These are phyloP conservation scores for Boletus sp. DNA, from an alignment of 1,284 basidiomycete genomes.

Conservation along the genomic window DNA sequence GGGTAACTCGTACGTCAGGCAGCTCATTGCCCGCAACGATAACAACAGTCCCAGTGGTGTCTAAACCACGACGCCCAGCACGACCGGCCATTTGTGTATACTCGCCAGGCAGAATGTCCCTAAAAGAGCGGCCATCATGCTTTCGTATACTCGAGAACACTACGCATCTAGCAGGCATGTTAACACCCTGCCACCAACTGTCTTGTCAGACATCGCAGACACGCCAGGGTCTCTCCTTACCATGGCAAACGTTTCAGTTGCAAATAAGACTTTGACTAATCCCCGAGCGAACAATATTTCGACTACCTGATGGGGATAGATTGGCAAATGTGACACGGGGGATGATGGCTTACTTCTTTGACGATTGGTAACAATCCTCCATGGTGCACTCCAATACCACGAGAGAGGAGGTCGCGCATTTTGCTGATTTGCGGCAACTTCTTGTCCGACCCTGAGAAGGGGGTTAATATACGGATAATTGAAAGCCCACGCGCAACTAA, in stretches of 20 bases:
- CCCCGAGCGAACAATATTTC: conserved; percentile 96
- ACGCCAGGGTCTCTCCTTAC: conserved; percentile 39
- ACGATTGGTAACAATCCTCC: conserved; percentile 95
- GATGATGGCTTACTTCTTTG: conserved; percentile 68
- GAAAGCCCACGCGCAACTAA: conserved; percentile 26
- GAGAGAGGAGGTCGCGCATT: conserved; percentile 86
- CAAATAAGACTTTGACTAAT: conserved; percentile 95
- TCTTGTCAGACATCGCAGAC: conserved; percentile 6
- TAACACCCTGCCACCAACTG: conserved; percentile 71
- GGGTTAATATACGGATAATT: conserved; percentile 8
- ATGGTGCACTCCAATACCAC: conserved; percentile 97
- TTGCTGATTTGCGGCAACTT: conserved; percentile 92
- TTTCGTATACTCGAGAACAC: conserved; percentile 96
- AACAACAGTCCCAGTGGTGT: conserved; percentile 94
- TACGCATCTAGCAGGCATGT: conserved; percentile 98
- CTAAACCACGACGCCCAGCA: conserved; percentile 93
- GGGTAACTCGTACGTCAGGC: conserved; percentile 66
- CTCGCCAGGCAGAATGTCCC: conserved; percentile 85
- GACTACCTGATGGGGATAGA: conserved; percentile 62
- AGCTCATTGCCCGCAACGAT: conserved; percentile 83
- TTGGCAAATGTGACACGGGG: background rate
- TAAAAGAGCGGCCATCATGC: conserved; percentile 92
- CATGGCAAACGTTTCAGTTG: conserved; percentile 99
- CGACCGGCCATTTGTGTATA: conserved; percentile 99
- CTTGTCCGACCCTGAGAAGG: conserved; percentile 74